Evolutionary conservation across 2,329 filamentous ascomycete species (phyloP), one percentile per base, ranked within the genome.

Genomic region (Sphaerulina vaccinii): DNA sequence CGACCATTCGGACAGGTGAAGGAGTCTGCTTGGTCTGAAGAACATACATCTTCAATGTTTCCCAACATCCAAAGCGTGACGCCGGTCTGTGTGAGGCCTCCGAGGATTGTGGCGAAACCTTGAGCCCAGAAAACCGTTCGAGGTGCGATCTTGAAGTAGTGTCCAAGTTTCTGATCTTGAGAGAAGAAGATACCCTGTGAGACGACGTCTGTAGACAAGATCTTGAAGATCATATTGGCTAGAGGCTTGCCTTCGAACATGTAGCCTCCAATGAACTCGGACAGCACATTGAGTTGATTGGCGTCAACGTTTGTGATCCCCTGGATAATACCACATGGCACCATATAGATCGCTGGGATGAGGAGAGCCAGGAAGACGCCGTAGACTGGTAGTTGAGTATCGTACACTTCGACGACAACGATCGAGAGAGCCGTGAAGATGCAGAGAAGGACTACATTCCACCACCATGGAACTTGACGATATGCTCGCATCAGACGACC

Each of bases 301-400:
- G 62, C 59, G 29, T 67, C 62, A 18, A 66, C 63, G 40, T 65
- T 67, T 8, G 90, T 95, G 60, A 95, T 89, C 13, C 89, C 90
- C 87, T 93, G 95, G 63, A 95, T 87, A 66, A 95, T 93, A 55
- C 90, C 90, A 58, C 93, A 92, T 9, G 90, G 90, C 53, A 95
- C 89, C 73, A 95, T 95, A 55, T 95, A 86, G 49, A 92, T 70
- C 16, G 85, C 83, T 55, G 88, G 90, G 48, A 95, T 89, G 21
- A 77, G 81, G 2, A 95, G 78, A 1, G 90, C 87, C 5, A 95
- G 78, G 13, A 95, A 75, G 2, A 95, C 76, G 3, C 90, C 90
- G 63, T 93, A 93, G 86, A 90, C 95, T 0, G 90, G 90, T 13
- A 66, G 55, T 42, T 65, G 41, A 1, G 62, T 65, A 19, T 63